Percentiles rank a stretch among this genome's conserved stretches.
Evolutionary conservation across 2,329 filamentous ascomycete species (phyloP).

Genomic region (Neonectria sp.): DNA sequence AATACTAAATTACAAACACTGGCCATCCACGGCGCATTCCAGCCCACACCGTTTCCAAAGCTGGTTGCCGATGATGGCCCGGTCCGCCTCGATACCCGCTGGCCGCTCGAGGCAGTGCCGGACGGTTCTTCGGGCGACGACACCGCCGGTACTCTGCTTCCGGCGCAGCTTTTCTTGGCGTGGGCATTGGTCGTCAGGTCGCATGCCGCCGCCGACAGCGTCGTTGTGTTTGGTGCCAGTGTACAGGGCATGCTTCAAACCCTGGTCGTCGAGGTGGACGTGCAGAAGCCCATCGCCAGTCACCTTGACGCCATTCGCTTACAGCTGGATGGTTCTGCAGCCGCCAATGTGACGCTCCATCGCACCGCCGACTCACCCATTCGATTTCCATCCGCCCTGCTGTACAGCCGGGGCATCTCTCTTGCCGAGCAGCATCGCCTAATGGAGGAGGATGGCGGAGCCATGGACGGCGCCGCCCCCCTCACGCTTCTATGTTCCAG

Average conservation of each 20-base stretch:
- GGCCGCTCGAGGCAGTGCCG: neutral
- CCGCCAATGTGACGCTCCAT: neutral
- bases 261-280: neutral
- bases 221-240: constrained; percentile 9
- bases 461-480: neutral
- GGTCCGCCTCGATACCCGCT: neutral
- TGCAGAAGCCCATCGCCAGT: neutral
- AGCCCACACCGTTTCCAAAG: neutral
- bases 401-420: neutral
- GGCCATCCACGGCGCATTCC: neutral
- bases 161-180: constrained; percentile 13
- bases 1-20: neutral
- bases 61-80: neutral
- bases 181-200: constrained; percentile 18
- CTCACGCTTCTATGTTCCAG: constrained; percentile 9
- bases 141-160: neutral
- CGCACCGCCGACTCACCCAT: neutral
- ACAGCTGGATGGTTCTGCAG: neutral
- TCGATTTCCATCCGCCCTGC: constrained; percentile 1
- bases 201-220: constrained; percentile 10
- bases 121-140: neutral
- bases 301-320: neutral
- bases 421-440: neutral
- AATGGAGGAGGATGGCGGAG: neutral
- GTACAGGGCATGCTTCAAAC: constrained; percentile 3